Percentiles rank a stretch among this genome's conserved stretches.
Evolutionary conservation across 768 basidiomycete genomes (phyloP).

Genomic region (Termitomyces sp.): DNA sequence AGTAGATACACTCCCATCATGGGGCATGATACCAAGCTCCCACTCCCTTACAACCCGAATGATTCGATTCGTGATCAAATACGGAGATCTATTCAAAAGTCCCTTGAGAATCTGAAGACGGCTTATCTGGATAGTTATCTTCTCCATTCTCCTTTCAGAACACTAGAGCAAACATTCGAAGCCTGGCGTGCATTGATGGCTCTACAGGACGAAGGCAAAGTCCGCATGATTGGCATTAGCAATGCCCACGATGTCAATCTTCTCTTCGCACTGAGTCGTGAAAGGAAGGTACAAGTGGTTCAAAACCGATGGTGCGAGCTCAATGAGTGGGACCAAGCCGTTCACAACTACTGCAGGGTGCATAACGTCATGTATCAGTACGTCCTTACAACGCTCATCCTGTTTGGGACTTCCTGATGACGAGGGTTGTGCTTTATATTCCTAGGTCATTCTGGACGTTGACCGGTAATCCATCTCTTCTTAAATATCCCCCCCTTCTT

Average conservation of each 20-base stretch:
- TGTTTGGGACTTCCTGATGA: not conserved
- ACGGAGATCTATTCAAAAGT: slow-evolving; percentile 50
- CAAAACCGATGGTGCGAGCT: slow-evolving; percentile 85
- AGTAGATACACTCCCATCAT: slow-evolving; percentile 64
- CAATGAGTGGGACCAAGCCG: slow-evolving; percentile 67
- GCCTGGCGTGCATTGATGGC: slow-evolving; percentile 62
- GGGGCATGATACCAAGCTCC: slow-evolving; percentile 67
- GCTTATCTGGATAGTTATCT: slow-evolving; percentile 75
- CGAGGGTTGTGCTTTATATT: not conserved
- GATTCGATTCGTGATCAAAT: slow-evolving; percentile 55
- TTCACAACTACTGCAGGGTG: slow-evolving; percentile 57
- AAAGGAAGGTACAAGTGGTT: slow-evolving; percentile 63
- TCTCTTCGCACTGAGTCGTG: slow-evolving; percentile 45
- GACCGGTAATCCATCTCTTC: slow-evolving; percentile 63
- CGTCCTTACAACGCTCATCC: not conserved
- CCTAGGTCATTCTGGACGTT: slow-evolving; percentile 84
- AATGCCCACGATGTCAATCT: slow-evolving; percentile 64
- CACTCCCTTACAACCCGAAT: slow-evolving; percentile 66
- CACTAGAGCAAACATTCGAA: slow-evolving; percentile 51
- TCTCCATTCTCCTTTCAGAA: slow-evolving; percentile 69
- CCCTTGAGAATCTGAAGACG: slow-evolving; percentile 64
- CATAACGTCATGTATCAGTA: slow-evolving; percentile 73
- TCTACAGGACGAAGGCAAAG: slow-evolving; percentile 61
- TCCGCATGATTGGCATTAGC: slow-evolving; percentile 65
- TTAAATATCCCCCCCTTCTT: slow-evolving; percentile 41